Evolutionary conservation across 441 rosid species (phyloP), one percentile per base, ranked within the genome.

Genomic region (Arabidopsis hybrid): DNA sequence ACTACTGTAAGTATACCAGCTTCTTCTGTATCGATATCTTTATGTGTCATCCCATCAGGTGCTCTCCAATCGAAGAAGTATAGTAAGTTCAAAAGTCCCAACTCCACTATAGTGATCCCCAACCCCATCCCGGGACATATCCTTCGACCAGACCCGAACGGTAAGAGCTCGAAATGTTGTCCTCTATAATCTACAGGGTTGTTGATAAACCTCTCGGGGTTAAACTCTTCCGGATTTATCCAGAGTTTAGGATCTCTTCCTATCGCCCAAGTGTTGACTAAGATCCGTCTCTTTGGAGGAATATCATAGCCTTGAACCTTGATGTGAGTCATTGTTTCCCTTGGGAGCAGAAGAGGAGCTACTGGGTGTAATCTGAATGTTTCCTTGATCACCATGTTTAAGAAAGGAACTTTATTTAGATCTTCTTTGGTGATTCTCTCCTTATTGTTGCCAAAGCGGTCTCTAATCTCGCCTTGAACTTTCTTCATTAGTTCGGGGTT

Each of bases 281-380:
- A 7, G 12, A 78, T 65, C 42, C 56, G 2, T 57, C 60, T 77
- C 34, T 71, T 75, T 0, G 67, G 57, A 32, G 77, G 74, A 29
- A 79, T 74, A 17, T 69, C 75, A 29, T 69, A 79, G 17, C 79
- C 82, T 57, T 64, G 70, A 12, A 78, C 58, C 10, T 78, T 59
- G 38, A 81, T 38, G 12, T 81, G 84, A 38, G 82, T 51, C 5
- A 84, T 71, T 42, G 87, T 61, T 38, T 46, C 70, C 32, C 87
- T 82, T 4, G 87, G 84, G 3, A 84, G 79, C 3, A 87, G 14
- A 67, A 85, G 67, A 3, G 88, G 89, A 2, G 67, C 88, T 38
- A 73, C 76, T 4, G 86, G 89, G 35, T 87, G 91, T 52, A 87
- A 47, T 21, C 91, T 76, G 78, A 87, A 69, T 4, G 87, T 83